Evolutionary conservation across 805 yeast genomes (phyloP), one percentile per base, ranked within the genome.

Genomic region (Candida sphagnicola): DNA sequence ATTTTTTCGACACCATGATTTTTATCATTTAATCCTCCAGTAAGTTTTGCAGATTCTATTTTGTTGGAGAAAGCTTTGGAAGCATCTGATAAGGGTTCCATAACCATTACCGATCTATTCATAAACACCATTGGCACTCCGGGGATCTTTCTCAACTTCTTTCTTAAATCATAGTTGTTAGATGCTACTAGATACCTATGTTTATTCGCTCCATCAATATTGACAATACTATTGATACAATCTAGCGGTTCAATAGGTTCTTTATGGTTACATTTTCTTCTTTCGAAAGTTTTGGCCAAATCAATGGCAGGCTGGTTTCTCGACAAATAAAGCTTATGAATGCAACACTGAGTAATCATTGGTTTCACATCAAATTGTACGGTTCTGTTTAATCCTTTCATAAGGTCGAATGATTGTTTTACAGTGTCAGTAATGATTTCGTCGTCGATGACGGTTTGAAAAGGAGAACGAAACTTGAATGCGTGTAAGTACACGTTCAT

Each of bases 261-360:
- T 4, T 79, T 70, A 62, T 93, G 99, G 43, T 85, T 85, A 61
- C 99, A 93, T 50, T 96, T 79, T 63, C 99, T 78, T 64, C 97
- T 80, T 62, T 93, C 99, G 49, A 84, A 83, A 2, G 68, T 56
- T 58, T 89, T 93, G 6, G 95, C 98, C 25, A 82, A 51, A 21
- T 76, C 84, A 34, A 93, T 85, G 1, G 95, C 95, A 4, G 65
- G 70, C 51, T 86, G 90, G 52, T 86, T 77, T 18, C 77, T 75
- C 4, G 83, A 71, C 32, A 73, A 72, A 59, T 93, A 93, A 21
- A 93, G 66, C 14, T 85, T 83, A 55, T 88, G 88, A 74, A 93
- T 87, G 51, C 95, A 85, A 57, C 99, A 93, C 60, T 93, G 98
- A 2, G 99, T 88, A 39, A 93, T 85, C 95, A 93, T 69, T 15